These are phyloP conservation scores for Filobasidium uniguttulatum DNA, from an alignment of 1,284 basidiomycete species.

Conservation along the genomic window DNA sequence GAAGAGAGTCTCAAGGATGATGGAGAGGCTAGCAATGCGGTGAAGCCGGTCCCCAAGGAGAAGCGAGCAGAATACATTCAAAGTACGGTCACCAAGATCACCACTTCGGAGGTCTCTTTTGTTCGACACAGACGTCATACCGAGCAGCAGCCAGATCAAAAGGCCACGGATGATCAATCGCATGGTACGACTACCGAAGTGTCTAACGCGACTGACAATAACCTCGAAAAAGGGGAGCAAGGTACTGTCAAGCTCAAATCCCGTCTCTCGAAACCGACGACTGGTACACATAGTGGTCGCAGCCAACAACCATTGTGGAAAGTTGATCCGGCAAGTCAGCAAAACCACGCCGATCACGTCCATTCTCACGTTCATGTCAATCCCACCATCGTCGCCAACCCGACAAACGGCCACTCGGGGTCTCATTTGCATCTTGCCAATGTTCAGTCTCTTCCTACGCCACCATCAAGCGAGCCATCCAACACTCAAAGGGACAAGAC, in stretches of 20 bases:
- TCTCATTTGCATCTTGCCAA: no score
- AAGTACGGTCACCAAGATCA: slow-evolving; percentile 8
- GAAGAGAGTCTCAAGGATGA: slow-evolving; percentile 8
- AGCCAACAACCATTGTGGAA: not conserved
- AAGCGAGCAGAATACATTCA: slow-evolving; percentile 13
- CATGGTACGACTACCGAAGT: not conserved
- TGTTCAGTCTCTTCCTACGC: not conserved
- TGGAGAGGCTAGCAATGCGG: not conserved
- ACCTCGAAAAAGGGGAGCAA: slow-evolving; percentile 6
- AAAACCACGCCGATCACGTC: slow-evolving; percentile 3
- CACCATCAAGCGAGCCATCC: not conserved
- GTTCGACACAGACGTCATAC: slow-evolving; percentile 7
- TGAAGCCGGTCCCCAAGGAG: slow-evolving; percentile 1
- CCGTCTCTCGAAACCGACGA: no score
- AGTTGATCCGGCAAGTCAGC: not conserved
- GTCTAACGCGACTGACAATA: slow-evolving; percentile 5
- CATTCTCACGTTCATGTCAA: slow-evolving; percentile 6
- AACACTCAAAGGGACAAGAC: not conserved
- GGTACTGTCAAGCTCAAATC: slow-evolving; percentile 8
- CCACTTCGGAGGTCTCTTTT: slow-evolving; percentile 7
- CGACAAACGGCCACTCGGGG: slow-evolving; percentile 2
- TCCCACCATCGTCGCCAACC: not conserved
- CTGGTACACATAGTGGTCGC: no score
- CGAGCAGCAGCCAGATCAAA: not conserved
- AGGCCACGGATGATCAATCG: not conserved